phyloP scores from a whole-genome alignment of 345 rosid species.

The Stellera chamaejasme region DNA sequence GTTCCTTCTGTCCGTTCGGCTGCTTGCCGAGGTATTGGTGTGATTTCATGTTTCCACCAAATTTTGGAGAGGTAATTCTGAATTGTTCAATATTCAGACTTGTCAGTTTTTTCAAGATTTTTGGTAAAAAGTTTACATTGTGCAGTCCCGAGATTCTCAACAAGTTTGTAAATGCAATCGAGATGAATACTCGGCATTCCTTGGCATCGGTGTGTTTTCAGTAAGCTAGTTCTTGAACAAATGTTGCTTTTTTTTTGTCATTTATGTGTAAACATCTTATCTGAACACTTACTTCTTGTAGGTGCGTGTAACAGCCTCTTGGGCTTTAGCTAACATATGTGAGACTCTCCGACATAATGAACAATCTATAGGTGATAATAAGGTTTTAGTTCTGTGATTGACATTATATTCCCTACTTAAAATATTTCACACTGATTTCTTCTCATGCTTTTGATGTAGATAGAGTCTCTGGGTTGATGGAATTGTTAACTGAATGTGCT shows the following conservation, averaged over 20 bases:
- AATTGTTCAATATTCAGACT: slow-evolving; percentile 3
- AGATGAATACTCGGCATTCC: slow-evolving; percentile 60
- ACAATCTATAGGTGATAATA: slow-evolving; percentile 26
- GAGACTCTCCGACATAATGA: slow-evolving; percentile 55
- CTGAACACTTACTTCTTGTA: slow-evolving; percentile 22
- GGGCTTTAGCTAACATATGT: slow-evolving; percentile 94
- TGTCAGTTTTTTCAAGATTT: slow-evolving; percentile 10
- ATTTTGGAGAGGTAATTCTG: slow-evolving; percentile 51
- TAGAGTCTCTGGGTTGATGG: slow-evolving; percentile 19
- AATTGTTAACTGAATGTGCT: slow-evolving; percentile 56
- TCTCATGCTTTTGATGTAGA: slow-evolving; percentile 28
- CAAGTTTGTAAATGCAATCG: slow-evolving; percentile 69
- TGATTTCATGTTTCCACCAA: slow-evolving; percentile 72
- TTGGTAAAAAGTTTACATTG: slow-evolving; percentile 23
- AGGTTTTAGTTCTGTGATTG: slow-evolving; percentile 3
- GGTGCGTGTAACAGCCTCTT: slow-evolving; percentile 87
- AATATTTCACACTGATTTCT: slow-evolving; percentile 10
- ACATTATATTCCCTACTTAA: slow-evolving; percentile 3
- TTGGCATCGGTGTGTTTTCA: slow-evolving; percentile 48
- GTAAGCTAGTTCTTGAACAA: slow-evolving; percentile 7
- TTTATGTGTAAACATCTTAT: slow-evolving; percentile 13
- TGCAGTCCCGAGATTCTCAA: slow-evolving; percentile 73
- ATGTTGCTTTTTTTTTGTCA: slow-evolving; percentile 9
- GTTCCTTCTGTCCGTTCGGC: slow-evolving; percentile 86
- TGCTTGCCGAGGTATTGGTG: slow-evolving; percentile 97